Evolutionary conservation across 805 yeast species (phyloP).

Genomic region (Groenewaldozyma salmanticensis): DNA sequence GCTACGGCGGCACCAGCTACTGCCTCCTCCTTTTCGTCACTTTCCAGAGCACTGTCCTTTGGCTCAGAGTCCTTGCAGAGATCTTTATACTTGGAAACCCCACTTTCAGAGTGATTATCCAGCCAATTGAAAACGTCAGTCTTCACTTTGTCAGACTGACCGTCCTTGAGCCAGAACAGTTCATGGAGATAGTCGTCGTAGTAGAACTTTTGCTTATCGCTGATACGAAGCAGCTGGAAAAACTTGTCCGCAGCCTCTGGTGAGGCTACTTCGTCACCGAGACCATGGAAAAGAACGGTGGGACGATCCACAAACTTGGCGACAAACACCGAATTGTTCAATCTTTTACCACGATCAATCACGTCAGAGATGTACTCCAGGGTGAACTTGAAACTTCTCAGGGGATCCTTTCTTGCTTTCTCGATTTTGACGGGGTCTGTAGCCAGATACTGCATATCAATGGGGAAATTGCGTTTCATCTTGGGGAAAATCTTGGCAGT

Average conservation of each 20-base stretch:
- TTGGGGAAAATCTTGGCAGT: conserved; percentile 22
- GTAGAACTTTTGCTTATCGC: conserved; percentile 16
- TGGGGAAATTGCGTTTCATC: conserved; percentile 17
- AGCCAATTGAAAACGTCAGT: conserved; percentile 16
- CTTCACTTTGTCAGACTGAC: conserved; percentile 9
- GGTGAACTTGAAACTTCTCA: conserved; percentile 19
- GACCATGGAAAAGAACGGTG: conserved; percentile 26
- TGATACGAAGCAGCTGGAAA: conserved; percentile 13
- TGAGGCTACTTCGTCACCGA: conserved; percentile 16
- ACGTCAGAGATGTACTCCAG: conserved; percentile 26
- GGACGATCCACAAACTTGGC: conserved; percentile 26
- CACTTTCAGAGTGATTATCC: conserved; percentile 10
- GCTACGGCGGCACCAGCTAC: conserved; percentile 6
- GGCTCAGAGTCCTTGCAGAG: background rate
- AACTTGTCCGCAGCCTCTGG: conserved; percentile 16
- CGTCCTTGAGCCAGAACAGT: conserved; percentile 8
- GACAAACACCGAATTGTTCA: conserved; percentile 22
- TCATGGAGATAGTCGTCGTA: conserved; percentile 19
- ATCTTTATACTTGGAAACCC: conserved; percentile 4
- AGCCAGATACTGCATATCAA: conserved; percentile 20
- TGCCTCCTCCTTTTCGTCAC: background rate
- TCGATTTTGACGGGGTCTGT: conserved; percentile 21
- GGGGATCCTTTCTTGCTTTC: conserved; percentile 19
- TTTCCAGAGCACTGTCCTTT: background rate
- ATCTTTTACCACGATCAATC: conserved; percentile 26